These are phyloP conservation scores for Daldinia bambusicola DNA, from an alignment of 495 filamentous ascomycete genomes.

Conservation along the genomic window DNA sequence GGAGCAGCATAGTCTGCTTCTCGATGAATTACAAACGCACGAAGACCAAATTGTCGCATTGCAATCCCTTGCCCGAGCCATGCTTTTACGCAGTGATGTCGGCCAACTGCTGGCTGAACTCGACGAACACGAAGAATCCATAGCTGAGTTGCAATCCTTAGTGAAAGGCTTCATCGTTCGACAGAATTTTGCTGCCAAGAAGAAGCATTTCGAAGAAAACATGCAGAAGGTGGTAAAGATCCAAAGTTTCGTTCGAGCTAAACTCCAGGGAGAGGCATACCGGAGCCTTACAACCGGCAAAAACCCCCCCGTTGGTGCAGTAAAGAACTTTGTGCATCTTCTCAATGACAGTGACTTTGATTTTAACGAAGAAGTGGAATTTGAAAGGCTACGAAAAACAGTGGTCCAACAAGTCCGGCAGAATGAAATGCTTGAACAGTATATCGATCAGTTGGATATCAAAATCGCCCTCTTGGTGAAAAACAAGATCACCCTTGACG, in stretches of 20 bases:
- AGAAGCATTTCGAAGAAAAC: slow-evolving; percentile 88
- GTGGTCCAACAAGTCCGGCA: slow-evolving; percentile 97
- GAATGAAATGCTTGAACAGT: slow-evolving; percentile 96
- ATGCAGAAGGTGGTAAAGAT: slow-evolving; percentile 99
- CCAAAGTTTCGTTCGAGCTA: slow-evolving; percentile 92
- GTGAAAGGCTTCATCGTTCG: slow-evolving; percentile 80
- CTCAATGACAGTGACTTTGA: slow-evolving; percentile 98
- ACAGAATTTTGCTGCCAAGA: slow-evolving; percentile 80
- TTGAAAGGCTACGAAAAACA: slow-evolving; percentile 88
- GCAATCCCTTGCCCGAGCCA: slow-evolving; percentile 80
- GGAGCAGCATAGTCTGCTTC: slow-evolving; percentile 59
- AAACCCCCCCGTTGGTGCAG: slow-evolving; percentile 93
- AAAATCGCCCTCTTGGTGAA: slow-evolving; percentile 98
- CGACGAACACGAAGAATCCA: slow-evolving; percentile 79
- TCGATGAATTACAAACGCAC: slow-evolving; percentile 68
- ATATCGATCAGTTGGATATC: slow-evolving; percentile 97
- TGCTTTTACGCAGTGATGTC: slow-evolving; percentile 77
- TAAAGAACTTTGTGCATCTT: slow-evolving; percentile 97
- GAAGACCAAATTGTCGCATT: slow-evolving; percentile 68
- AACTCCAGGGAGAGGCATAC: slow-evolving; percentile 96
- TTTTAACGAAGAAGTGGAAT: slow-evolving; percentile 98
- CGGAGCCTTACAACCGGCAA: slow-evolving; percentile 96
- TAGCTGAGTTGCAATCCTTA: slow-evolving; percentile 79
- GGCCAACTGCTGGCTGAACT: slow-evolving; percentile 76
- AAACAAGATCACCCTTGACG: slow-evolving; percentile 98